phyloP scores from a whole-genome alignment of 164 flowering plant genomes.

The Umbilicus rupestris region DNA sequence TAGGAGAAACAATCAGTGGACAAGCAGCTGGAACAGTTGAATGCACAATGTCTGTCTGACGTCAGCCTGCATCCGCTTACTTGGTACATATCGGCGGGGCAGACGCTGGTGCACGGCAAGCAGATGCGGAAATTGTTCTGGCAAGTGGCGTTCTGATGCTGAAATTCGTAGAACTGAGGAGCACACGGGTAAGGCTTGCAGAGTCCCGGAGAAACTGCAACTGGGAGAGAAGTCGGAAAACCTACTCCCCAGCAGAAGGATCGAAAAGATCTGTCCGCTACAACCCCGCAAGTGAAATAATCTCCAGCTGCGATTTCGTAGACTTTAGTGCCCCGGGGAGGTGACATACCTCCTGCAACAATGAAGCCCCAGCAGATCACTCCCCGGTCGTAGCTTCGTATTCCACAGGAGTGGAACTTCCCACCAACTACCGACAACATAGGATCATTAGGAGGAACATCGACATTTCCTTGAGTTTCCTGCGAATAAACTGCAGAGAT shows the following conservation, averaged over 20 bases:
- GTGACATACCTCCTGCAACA: constrained; percentile 46
- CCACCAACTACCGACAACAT: constrained; percentile 76
- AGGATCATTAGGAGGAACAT: constrained; percentile 46
- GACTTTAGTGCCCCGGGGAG: constrained; percentile 47
- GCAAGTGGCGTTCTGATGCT: constrained; percentile 37
- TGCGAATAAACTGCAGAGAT: constrained; percentile 22
- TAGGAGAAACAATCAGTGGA: constrained; percentile 47
- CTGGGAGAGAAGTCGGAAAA: constrained; percentile 65
- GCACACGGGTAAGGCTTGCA: constrained; percentile 49
- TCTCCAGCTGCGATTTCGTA: constrained; percentile 82
- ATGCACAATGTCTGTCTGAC: constrained; percentile 53
- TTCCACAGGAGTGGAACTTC: constrained; percentile 87
- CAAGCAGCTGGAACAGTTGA: constrained; percentile 60
- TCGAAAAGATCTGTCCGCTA: constrained; percentile 43
- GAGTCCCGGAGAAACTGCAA: constrained; percentile 71
- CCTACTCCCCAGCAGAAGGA: constrained; percentile 84
- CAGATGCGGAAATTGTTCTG: constrained; percentile 42
- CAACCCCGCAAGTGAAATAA: constrained; percentile 84
- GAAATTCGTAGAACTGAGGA: constrained; percentile 42
- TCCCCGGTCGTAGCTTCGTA: constrained; percentile 42
- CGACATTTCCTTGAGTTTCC: constrained; percentile 39
- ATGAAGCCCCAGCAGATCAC: constrained; percentile 83
- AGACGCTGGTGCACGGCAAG: constrained; percentile 58
- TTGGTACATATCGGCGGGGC: constrained; percentile 61
- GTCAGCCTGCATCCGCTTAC: constrained; percentile 28